These are phyloP conservation scores for Botrytis hyacinthi DNA, from an alignment of 2,329 filamentous ascomycete genomes.

Conservation along the genomic window DNA sequence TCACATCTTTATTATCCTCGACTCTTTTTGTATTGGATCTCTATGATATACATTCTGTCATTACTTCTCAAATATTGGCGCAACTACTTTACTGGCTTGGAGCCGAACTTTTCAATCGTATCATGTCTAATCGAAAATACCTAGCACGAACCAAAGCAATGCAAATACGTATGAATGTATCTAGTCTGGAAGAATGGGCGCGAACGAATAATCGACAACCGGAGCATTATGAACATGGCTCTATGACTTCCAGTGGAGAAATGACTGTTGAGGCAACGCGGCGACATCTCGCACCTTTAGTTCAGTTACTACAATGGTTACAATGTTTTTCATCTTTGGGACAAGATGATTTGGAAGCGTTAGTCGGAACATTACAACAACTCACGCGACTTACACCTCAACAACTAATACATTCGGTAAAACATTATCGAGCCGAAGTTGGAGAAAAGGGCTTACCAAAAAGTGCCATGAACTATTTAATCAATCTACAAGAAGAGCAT, in stretches of 20 bases:
- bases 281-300: slow-evolving; percentile 81
- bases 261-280: slow-evolving; percentile 81
- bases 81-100: slow-evolving; percentile 96
- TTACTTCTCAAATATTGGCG: slow-evolving; percentile 84
- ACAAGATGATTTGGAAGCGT: slow-evolving; percentile 78
- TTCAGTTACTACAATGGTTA: slow-evolving; percentile 94
- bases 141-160: slow-evolving; percentile 95
- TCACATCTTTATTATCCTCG: slow-evolving; percentile 91
- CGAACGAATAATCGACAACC: slow-evolving; percentile 88
- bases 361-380: slow-evolving; percentile 86
- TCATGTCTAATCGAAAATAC: slow-evolving; percentile 95
- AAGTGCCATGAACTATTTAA: slow-evolving; percentile 81
- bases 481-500: slow-evolving; percentile 74
- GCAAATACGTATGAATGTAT: slow-evolving; percentile 99
- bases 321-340: slow-evolving; percentile 95
- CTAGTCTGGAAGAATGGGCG: slow-evolving; percentile 93
- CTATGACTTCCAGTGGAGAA: slow-evolving; percentile 80
- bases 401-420: slow-evolving; percentile 87
- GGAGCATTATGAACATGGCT: slow-evolving; percentile 92
- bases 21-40: slow-evolving; percentile 95
- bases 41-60: slow-evolving; percentile 98
- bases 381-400: slow-evolving; percentile 79
- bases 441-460: slow-evolving; percentile 91
- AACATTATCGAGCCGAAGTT: slow-evolving; percentile 91
- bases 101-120: slow-evolving; percentile 93